Evolutionary conservation across 208 protist species (phyloP), one percentile per base, ranked within the genome.

Genomic region (Kentomonas sorsogonicus): DNA sequence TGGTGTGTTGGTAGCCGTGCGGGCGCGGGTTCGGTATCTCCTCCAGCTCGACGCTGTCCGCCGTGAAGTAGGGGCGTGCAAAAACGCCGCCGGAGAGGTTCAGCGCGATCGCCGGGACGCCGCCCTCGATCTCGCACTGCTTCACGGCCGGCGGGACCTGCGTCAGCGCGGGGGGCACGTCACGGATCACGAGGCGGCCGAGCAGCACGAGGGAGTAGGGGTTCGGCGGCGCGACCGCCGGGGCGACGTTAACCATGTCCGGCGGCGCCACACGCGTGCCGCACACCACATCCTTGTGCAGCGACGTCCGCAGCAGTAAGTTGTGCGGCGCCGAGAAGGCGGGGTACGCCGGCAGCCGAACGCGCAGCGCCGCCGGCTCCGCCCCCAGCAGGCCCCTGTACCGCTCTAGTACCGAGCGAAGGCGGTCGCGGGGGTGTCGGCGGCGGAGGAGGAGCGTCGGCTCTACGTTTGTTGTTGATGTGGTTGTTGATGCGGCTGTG

Each of bases 71-170:
- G 16, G 60, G 46, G 9, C 4, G 50, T 2, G 58, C 58, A 36
- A 86, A 86, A 44, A 43, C 65, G 7, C 74, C 76, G 18, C 86
- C 86, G 11, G 52, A 71, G 31, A 93, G 56, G 60, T 78, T 77
- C 11, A 93, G 53, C 23, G 68, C 47, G 40, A 94, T 60, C 29
- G 77, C 47, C 50, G 87, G 87, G 34, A 88, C 36, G 41, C 65
- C 72, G n/a, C 81, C 79, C 68, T 94, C 87, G 34, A 94, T 69
- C 69, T 91, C 87, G 53, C 87, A 94, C 67, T 94, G 83, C 69
- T 88, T 94, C 40, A 94, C 60, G 22, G 61, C 47, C 7, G 69
- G 52, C 1, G 87, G 87, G 31, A 54, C 40, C 13, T 64, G 60
- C n/a, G 62, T 38, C 22, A 90, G 44, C 22, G 29, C 18, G 6